Evolutionary conservation across 306 rosid genomes (phyloP).

Genomic region (Carpinus fangiana): DNA sequence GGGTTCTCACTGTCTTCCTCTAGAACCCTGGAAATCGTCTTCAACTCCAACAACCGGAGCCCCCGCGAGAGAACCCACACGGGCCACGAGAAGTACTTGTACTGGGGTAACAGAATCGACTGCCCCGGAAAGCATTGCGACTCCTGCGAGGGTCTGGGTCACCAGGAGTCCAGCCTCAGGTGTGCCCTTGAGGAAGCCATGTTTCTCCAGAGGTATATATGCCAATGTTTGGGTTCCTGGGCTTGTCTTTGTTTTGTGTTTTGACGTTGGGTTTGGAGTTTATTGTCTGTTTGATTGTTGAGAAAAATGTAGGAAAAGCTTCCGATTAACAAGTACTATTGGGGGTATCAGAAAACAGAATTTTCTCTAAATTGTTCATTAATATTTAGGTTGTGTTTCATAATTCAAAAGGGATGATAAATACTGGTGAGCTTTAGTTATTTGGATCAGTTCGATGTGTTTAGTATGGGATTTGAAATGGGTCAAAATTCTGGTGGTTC

Average conservation of each 20-base stretch:
- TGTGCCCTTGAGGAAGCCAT: conserved; percentile 94
- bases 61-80: conserved; percentile 13
- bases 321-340: not conserved
- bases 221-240: not conserved
- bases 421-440: not conserved
- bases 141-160: conserved; percentile 88
- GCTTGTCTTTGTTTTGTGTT: conserved; percentile 10
- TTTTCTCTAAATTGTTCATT: not conserved
- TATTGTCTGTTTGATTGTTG: conserved; percentile 12
- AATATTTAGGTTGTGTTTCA: not conserved
- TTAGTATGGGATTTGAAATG: not conserved
- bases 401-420: not conserved
- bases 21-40: conserved; percentile 10
- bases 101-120: conserved; percentile 86
- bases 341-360: not conserved
- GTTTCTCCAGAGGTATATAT: conserved; percentile 52
- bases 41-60: not conserved
- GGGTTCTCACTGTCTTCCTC: conserved; percentile 27
- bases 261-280: conserved; percentile 5
- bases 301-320: not conserved
- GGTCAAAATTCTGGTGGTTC: not conserved
- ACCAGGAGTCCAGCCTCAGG: conserved; percentile 96
- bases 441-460: conserved; percentile 1
- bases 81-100: conserved; percentile 56
- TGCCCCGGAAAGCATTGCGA: conserved; percentile 95